phyloP scores from a whole-genome alignment of 2,329 filamentous ascomycete species.

The Myriosclerotinia scirpicola region DNA sequence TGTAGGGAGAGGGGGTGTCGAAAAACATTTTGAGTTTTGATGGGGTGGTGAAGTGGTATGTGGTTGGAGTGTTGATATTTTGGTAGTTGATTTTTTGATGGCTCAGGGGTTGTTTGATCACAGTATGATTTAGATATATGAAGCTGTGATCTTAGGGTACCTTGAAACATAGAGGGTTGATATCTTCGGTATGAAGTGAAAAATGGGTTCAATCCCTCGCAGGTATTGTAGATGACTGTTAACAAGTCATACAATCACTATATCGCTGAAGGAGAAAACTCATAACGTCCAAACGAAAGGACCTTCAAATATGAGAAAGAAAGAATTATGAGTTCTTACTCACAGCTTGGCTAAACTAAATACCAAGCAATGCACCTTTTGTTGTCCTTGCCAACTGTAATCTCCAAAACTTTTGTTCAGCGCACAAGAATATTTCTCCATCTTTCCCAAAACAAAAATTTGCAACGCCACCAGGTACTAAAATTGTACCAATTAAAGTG shows the following conservation, averaged over 20 bases:
- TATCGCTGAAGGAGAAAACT: neutral
- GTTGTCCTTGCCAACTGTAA: constrained; percentile 29
- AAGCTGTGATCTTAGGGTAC: neutral
- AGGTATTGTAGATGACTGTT: neutral
- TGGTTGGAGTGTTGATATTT: neutral
- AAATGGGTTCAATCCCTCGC: neutral
- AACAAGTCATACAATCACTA: neutral
- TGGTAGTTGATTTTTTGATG: neutral
- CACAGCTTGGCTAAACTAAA: neutral
- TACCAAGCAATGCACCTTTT: constrained; percentile 29
- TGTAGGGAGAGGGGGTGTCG: neutral
- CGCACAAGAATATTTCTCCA: constrained; percentile 36
- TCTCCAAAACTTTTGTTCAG: constrained; percentile 35
- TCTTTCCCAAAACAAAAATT: constrained; percentile 39
- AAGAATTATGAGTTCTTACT: neutral
- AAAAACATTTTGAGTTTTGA: neutral
- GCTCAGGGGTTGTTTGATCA: neutral
- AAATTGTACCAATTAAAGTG: constrained; percentile 52
- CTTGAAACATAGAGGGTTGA: neutral
- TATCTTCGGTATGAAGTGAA: neutral
- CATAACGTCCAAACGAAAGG: neutral
- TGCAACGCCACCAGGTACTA: constrained; percentile 32
- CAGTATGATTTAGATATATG: neutral
- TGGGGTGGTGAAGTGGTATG: too few species aligned
- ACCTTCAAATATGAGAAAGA: neutral